Evolutionary conservation across 1,139 yeast species (phyloP).

Genomic region (Pichia sp.): DNA sequence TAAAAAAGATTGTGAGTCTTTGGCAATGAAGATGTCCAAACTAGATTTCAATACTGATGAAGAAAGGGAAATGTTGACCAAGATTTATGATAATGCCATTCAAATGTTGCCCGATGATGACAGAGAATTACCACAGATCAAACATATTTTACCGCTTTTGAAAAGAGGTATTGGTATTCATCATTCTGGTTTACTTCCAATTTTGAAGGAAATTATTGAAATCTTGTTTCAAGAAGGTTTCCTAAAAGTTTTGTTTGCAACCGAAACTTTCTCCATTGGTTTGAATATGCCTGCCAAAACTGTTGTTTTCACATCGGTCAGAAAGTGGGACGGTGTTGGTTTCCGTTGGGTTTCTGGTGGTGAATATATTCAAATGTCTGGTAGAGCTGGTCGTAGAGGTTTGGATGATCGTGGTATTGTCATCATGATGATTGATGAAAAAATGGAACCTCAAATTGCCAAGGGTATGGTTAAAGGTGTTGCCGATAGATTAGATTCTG

Average conservation of each 20-base stretch:
- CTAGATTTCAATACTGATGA: conserved; percentile 71
- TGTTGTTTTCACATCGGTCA: conserved; percentile 92
- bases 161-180: conserved; percentile 97
- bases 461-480: conserved; percentile 98
- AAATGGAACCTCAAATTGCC: conserved; percentile 98
- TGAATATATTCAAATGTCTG: conserved; percentile 98
- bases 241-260: conserved; percentile 88
- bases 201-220: conserved; percentile 92
- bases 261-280: conserved; percentile 99
- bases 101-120: conserved; percentile 82
- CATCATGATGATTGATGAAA: conserved; percentile 95
- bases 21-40: conserved; percentile 92
- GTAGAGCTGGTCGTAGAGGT: conserved; percentile 98
- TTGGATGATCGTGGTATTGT: conserved; percentile 91
- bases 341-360: conserved; percentile 99
- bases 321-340: conserved; percentile 97
- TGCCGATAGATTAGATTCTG: conserved; percentile 85
- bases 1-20: conserved; percentile 90
- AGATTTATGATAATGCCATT: conserved; percentile 85
- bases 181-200: conserved; percentile 94
- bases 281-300: conserved; percentile 95
- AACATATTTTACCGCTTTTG: conserved; percentile 77
- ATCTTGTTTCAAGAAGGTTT: conserved; percentile 95
- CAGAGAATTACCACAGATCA: conserved; percentile 88
- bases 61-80: conserved; percentile 82